Evolutionary conservation across 352 stramenopile species (phyloP).

Genomic region (Pythium utonaiense): DNA sequence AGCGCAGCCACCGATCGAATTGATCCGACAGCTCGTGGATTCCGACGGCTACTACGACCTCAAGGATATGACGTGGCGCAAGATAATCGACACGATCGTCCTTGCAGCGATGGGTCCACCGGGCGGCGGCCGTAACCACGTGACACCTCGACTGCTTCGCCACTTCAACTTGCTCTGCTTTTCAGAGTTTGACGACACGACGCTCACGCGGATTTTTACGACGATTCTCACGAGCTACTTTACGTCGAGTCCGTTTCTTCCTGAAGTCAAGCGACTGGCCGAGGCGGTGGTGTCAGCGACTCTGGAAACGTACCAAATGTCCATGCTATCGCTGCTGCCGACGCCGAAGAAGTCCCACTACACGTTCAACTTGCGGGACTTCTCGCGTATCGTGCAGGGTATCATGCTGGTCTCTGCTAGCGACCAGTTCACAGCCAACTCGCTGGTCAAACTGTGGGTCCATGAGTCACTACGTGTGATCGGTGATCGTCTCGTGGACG

Average conservation of each 20-base stretch:
- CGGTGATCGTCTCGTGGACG: conserved; percentile 92
- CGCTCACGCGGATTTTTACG: conserved; percentile 90
- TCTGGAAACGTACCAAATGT: conserved; percentile 87
- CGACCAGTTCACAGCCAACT: conserved; percentile 77
- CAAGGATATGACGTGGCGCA: conserved; percentile 91
- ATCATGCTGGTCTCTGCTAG: conserved; percentile 88
- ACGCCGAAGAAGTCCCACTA: conserved; percentile 95
- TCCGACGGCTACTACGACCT: conserved; percentile 91
- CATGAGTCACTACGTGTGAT: conserved; percentile 94
- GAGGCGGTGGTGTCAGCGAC: conserved; percentile 86
- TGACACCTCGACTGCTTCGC: conserved; percentile 88
- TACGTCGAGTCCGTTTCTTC: conserved; percentile 46
- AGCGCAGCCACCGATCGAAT: conserved; percentile 90
- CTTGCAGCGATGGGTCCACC: conserved; percentile 90
- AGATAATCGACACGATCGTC: conserved; percentile 89
- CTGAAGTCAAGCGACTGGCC: conserved; percentile 69
- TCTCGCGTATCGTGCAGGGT: conserved; percentile 91
- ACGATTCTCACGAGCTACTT: conserved; percentile 91
- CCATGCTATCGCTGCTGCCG: conserved; percentile 84
- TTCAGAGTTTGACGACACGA: conserved; percentile 92
- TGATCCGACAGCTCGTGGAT: conserved; percentile 90
- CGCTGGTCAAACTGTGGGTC: conserved; percentile 90
- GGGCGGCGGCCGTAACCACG: conserved; percentile 86
- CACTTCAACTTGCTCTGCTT: conserved; percentile 94
- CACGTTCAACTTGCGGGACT: conserved; percentile 95